These are phyloP conservation scores for Podaxis sp. DNA, from an alignment of 768 basidiomycete species.

Conservation along the genomic window DNA sequence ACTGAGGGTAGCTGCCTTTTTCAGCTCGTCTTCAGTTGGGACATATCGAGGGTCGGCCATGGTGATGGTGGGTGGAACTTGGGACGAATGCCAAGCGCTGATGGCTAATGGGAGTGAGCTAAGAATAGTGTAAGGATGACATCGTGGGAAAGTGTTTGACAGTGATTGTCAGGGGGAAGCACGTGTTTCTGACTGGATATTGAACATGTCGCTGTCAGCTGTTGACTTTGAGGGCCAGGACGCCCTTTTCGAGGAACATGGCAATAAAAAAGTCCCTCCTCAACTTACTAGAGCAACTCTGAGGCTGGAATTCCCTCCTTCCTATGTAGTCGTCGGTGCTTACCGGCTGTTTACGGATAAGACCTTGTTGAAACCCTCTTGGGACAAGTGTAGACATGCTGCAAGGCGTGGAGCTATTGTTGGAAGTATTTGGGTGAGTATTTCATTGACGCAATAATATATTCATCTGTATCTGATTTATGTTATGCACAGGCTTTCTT, in stretches of 20 bases:
- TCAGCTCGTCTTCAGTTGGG: conserved; percentile 34
- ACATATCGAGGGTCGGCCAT: conserved; percentile 23
- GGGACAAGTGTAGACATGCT: conserved; percentile 86
- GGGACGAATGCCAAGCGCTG: not conserved
- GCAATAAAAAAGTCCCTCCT: conserved; percentile 32
- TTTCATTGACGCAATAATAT: not conserved
- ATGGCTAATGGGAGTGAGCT: not conserved
- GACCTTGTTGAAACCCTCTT: conserved; percentile 67
- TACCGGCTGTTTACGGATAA: conserved; percentile 81
- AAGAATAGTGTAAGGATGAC: not conserved
- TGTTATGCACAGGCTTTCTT: conserved; percentile 47
- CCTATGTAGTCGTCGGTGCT: conserved; percentile 81
- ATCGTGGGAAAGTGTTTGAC: not conserved
- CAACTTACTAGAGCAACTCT: conserved; percentile 51
- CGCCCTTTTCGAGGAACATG: conserved; percentile 27
- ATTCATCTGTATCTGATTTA: not conserved
- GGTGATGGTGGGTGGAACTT: not conserved
- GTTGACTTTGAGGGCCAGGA: conserved; percentile 31
- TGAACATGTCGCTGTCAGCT: conserved; percentile 7
- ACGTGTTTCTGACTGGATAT: not conserved
- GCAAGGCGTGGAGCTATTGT: conserved; percentile 66
- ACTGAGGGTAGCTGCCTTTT: conserved; percentile 36
- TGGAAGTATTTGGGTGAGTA: conserved; percentile 67
- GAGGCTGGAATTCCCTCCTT: conserved; percentile 75
- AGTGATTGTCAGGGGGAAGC: not conserved